These are phyloP conservation scores for Heliosperma pusillum DNA, from an alignment of 148 eudicot species.

Conservation along the genomic window DNA sequence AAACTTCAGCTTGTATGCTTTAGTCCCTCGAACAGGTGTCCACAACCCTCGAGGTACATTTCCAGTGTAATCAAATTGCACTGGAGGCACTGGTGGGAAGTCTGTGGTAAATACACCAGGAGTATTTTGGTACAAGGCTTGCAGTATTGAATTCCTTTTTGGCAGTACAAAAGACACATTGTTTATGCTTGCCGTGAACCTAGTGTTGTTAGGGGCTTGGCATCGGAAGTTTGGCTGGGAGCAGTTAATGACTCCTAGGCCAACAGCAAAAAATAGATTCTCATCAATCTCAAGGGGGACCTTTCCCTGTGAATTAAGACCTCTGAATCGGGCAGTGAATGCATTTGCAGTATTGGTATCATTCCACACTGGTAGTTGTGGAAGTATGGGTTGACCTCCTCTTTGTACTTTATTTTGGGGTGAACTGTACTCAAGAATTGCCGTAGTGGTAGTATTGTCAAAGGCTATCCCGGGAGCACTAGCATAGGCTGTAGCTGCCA, in stretches of 20 bases:
- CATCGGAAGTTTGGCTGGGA: conserved; percentile 63
- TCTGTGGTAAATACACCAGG: conserved; percentile 75
- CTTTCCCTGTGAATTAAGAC: conserved; percentile 34
- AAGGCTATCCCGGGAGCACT: conserved; percentile 51
- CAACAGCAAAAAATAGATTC: conserved; percentile 64
- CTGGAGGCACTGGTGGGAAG: conserved; percentile 68
- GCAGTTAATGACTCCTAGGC: conserved; percentile 61
- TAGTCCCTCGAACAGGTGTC: conserved; percentile 66
- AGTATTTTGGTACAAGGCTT: conserved; percentile 57
- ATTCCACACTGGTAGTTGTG: conserved; percentile 62
- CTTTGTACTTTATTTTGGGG: background rate
- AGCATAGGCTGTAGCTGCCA: conserved; percentile 71
- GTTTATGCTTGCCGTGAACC: conserved; percentile 83
- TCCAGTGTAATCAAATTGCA: conserved; percentile 79
- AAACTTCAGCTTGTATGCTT: conserved; percentile 63
- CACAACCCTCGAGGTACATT: conserved; percentile 70
- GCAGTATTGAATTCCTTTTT: conserved; percentile 52
- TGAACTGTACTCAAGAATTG: conserved; percentile 66
- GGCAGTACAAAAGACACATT: conserved; percentile 68
- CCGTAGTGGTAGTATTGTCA: conserved; percentile 88
- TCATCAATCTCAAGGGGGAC: conserved; percentile 53
- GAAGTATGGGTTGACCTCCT: conserved; percentile 35
- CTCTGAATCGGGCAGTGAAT: conserved; percentile 47
- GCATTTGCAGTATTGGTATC: conserved; percentile 67
- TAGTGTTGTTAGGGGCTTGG: conserved; percentile 68